Evolutionary conservation across 805 yeast species (phyloP), one percentile per base, ranked within the genome.

Genomic region (Suhomyces tanzawaensis): DNA sequence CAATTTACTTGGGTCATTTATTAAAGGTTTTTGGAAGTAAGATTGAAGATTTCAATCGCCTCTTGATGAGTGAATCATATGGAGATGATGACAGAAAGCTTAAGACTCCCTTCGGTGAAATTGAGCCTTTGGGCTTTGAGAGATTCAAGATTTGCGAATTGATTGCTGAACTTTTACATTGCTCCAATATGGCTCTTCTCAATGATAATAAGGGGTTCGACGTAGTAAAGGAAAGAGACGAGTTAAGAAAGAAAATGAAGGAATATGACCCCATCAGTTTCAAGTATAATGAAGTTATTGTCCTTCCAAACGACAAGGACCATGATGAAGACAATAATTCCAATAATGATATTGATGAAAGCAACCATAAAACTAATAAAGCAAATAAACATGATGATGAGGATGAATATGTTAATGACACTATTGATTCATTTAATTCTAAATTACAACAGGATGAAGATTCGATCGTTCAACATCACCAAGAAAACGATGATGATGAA

Each of bases 121-220:
- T 57, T 29, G 60, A 55, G 48, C 74, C 75, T 1, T 57, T 69
- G 35, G 75, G 75, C 1, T 69, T 68, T 45, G 75, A 69, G 46
- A 50, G 74, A 37, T 69, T 69, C 49, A 69, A 69, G 50, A 68
- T 69, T 17, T 82, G 95, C 44, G 99, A 93, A 62, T 68, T 93
- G 36, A 79, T 93, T 34, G 99, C 99, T 0, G 99, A 93, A 55
- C 71, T 93, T 28, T 71, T 93, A 40, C 99, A 93, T 62, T 93
- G 99, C 57, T 88, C 72, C 11, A 69, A 69, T 48, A 69, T 69
- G 75, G 71, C 72, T 12, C 52, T 69, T 34, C 53, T 69, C 23
- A 69, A 69, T 45, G 73, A 68, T 45, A 66, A 66, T 39, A 66
- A 66, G 50, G 75, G 74, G 7, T 65, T 46, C 41, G 71, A 64